A percentile compares a stretch with the other conserved stretches of the same genome.
Conservation (phyloP, 768 basidiomycete species). For the Tubosaeta sp. region DNA sequence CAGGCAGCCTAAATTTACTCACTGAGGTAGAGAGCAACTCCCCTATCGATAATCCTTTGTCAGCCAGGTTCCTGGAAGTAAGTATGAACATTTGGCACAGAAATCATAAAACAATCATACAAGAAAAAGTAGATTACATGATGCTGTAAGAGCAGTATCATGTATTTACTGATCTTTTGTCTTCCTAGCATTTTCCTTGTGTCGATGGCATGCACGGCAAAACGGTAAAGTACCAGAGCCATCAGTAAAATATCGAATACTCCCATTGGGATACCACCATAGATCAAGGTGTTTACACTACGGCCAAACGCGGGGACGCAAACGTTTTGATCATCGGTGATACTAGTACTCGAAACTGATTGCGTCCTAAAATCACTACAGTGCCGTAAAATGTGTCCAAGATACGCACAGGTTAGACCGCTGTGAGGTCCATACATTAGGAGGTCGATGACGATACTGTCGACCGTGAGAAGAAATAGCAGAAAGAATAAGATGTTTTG, state of each 20-base stretch:
- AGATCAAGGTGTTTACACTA: neutral
- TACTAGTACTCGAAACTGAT: neutral
- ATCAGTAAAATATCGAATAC: constrained; percentile 9
- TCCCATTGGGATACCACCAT: neutral
- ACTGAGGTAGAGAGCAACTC: neutral
- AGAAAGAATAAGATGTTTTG: constrained; percentile 1
- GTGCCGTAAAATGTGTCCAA: too few relatives aligned
- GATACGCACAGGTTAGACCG: neutral
- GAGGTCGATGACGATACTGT: neutral
- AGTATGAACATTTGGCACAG: neutral
- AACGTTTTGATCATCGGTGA: neutral
- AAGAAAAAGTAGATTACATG: constrained; percentile 11
- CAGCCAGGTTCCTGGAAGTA: constrained; percentile 1
- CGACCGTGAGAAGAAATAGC: neutral
- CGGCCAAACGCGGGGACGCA: neutral
- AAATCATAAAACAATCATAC: neutral
- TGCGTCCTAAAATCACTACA: neutral
- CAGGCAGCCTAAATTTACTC: neutral
- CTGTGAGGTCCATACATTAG: too few relatives aligned
- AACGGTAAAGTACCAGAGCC: constrained; percentile 5
- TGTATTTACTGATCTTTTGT: constrained; percentile 4
- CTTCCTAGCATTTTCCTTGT: neutral
- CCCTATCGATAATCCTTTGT: neutral
- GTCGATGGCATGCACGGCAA: constrained; percentile 2
- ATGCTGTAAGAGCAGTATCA: constrained; percentile 8